Base-by-base conservation (phyloP, 2,329 filamentous ascomycete species). In the Aspergillus fijiensis region DNA sequence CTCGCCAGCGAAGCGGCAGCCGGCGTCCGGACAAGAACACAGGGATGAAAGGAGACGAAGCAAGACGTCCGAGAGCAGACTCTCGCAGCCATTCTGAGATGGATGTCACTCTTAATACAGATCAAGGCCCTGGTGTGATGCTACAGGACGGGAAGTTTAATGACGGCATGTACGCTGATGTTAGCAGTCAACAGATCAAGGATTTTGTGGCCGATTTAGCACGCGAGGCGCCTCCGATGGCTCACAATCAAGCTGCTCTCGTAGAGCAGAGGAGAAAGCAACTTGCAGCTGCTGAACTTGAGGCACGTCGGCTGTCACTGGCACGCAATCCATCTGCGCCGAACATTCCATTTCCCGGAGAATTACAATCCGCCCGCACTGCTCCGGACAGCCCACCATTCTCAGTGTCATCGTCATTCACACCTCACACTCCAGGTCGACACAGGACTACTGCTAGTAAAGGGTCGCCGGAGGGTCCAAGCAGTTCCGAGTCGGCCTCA, bases 301-400 rank as follows among this genome's bases (percentile, higher is more conserved):
- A 97, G 75, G 91, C 95, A 69, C 87, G 94, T 29, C 88, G 94
- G 60, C 86, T 90, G 70, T 97, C 94, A 14, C 81, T 96, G 27
- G 91, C 90, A 21, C 85, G 91, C 58, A 85, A 92, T 53, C 90
- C 92, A 3, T 90, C 90, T 25, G 91, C 88, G 2, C 92, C 92
- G 0, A 80, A 87, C 0, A 96, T 97, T 62, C 88, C 91, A 5
- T 88, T 92, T 65, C 93, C 93, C 0, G 82, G 81, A 9, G 81
- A 87, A 51, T 62, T 81, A 5, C 69, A 73, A n/a, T 68, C 66
- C 50, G 66, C 62, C n/a, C 76, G 80, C 60, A 80, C 77, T 12
- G 67, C 73, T 5, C 72, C 79, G 10, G 80, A 85, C 50, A 80
- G 74, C 55, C 78, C 80, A 1, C 77, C 70, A n/a, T 70, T 72